Conservation (phyloP, 345 rosid species). For the Citrus trifoliata region DNA sequence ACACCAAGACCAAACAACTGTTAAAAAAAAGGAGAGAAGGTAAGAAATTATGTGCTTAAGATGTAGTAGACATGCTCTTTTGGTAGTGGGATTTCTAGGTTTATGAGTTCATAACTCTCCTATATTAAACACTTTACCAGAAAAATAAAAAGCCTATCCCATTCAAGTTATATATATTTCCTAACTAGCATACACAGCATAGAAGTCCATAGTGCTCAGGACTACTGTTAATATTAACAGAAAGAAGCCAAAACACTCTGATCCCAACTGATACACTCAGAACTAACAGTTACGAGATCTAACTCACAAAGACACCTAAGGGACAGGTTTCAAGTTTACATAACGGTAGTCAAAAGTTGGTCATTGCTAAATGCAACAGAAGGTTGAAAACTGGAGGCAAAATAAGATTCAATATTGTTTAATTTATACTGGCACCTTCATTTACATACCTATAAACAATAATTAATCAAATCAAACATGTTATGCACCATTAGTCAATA, state of each 20-base stretch:
- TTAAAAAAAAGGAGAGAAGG: conserved; percentile 4
- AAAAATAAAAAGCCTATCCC: not conserved
- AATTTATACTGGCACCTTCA: not conserved
- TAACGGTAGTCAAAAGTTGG: not conserved
- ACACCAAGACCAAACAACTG: conserved; percentile 99
- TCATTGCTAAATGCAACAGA: not conserved
- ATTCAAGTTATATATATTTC: not conserved
- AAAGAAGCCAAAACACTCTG: not conserved
- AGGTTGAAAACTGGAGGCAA: not conserved
- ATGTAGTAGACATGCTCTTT: not conserved
- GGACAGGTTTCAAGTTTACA: not conserved
- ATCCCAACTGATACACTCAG: not conserved
- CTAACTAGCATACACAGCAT: not conserved
- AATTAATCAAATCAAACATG: not conserved
- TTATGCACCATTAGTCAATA: not conserved
- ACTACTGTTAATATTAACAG: not conserved
- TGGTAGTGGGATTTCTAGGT: not conserved
- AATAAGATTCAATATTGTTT: not conserved
- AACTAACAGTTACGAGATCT: not conserved
- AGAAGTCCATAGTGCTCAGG: not conserved
- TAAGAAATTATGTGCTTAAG: conserved; percentile 6
- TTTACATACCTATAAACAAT: not conserved
- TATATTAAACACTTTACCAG: not conserved
- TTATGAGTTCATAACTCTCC: not conserved
- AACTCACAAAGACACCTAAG: not conserved